Conservation (phyloP, 1,284 basidiomycete species). For the Coniferiporia sulphurascens region DNA sequence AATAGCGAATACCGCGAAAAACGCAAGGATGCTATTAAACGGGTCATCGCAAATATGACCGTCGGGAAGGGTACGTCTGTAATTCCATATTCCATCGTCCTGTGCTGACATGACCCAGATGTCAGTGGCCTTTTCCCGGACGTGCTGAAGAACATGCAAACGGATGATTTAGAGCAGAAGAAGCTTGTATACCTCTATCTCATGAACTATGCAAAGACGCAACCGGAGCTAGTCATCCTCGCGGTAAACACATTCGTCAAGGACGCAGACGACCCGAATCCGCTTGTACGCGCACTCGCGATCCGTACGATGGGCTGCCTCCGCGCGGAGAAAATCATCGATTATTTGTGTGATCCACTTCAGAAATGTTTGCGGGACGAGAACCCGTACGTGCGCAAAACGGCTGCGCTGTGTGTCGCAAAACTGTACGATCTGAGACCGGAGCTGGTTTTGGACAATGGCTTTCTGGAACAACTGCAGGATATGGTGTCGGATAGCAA, state of each 20-base stretch:
- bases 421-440: constrained; percentile 98
- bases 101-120: constrained; percentile 43
- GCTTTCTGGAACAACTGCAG: constrained; percentile 85
- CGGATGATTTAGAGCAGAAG: constrained; percentile 92
- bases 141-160: constrained; percentile 99
- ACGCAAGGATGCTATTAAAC: constrained; percentile 97
- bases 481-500: constrained; percentile 94
- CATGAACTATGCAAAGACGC: constrained; percentile 98
- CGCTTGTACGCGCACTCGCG: constrained; percentile 91
- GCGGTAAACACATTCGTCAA: constrained; percentile 99
- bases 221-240: constrained; percentile 95
- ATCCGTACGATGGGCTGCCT: constrained; percentile 98
- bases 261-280: constrained; percentile 95
- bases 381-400: constrained; percentile 97
- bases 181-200: constrained; percentile 98
- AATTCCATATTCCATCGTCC: constrained; percentile 13
- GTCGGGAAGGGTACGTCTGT: constrained; percentile 76
- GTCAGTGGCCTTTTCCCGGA: constrained; percentile 96
- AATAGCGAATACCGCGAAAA: constrained; percentile 96
- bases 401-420: constrained; percentile 92
- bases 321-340: constrained; percentile 97
- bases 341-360: constrained; percentile 93
- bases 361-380: constrained; percentile 90
- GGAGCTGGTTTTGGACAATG: constrained; percentile 90
- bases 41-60: constrained; percentile 93